Conservation (phyloP, 1,284 basidiomycete genomes). For the Apiotrichum gamsii region DNA sequence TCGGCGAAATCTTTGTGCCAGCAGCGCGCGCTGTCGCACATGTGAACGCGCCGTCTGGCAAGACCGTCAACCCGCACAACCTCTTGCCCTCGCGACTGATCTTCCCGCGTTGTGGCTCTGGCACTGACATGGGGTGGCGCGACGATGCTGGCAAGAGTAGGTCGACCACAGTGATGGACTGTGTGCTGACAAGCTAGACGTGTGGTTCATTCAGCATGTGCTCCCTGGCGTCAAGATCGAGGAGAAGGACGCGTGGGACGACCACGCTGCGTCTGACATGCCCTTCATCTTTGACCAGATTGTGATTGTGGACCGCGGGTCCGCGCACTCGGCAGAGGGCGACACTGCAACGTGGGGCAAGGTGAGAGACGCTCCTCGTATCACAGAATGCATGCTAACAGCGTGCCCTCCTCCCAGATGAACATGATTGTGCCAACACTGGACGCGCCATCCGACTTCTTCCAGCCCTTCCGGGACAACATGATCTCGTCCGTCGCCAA, state of each 20-base stretch:
- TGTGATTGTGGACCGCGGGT: constrained; percentile 42
- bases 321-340: constrained; percentile 32
- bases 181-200: constrained; percentile 25
- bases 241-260: constrained; percentile 31
- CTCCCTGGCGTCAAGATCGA: constrained; percentile 34
- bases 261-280: constrained; percentile 25
- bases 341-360: constrained; percentile 36
- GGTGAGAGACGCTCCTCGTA: constrained; percentile 12
- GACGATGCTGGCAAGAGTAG: constrained; percentile 30
- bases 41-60: background rate
- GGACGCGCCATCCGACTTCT: constrained; percentile 23
- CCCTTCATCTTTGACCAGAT: constrained; percentile 35
- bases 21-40: constrained; percentile 25
- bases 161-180: constrained; percentile 26
- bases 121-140: constrained; percentile 28
- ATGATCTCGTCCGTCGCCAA: constrained; percentile 24
- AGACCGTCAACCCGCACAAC: background rate
- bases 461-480: constrained; percentile 27
- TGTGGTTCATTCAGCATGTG: constrained; percentile 33
- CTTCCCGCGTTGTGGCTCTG: constrained; percentile 29
- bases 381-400: background rate
- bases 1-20: constrained; percentile 31
- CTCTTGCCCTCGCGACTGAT: constrained; percentile 28
- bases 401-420: constrained; percentile 40
- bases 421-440: constrained; percentile 28